Base-by-base conservation (phyloP, 1,139 yeast species). In the Magnusiomyces ingens region DNA sequence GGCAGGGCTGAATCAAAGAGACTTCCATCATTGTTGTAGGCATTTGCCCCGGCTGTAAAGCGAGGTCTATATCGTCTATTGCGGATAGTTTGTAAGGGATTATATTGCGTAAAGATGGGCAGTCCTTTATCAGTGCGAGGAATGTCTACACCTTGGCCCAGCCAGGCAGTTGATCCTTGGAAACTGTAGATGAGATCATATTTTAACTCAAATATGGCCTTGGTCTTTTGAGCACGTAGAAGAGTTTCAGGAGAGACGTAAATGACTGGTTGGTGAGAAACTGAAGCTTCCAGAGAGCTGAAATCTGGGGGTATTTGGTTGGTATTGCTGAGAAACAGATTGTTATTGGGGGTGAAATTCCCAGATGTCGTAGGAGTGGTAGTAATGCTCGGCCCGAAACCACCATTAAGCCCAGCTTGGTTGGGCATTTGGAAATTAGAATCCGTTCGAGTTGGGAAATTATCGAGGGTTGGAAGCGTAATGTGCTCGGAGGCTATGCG, bases 61-160 rank as follows among this genome's bases (percentile, higher is more conserved):
- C 38, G 18, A 2, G 45, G 12, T 21, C 22, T 17, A 12, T 13
- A 21, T 32, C 17, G 3, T 26, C 51, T 40, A 26, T 48, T 48
- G 5, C 51, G 45, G 38, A 48, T 48, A 2, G 51, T 48, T 19
- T 48, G 51, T n/a, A 48, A 17, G 13, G 51, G 51, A 37, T 48
- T 48, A 19, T 48, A 48, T 37, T 46, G 21, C 13, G 42, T 46
- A 18, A 36, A 46, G 2, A 46, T 46, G 8, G 19, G 35, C 21
- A n/a, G 12, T 8, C 35, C 32, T 10, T 26, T n/a, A 11, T 37
- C 49, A 10, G 49, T 46, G n/a, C 19, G 32, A 2, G 42, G 42
- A 6, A 26, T 26, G 17, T 46, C 49, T 40, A 40, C 43, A 17
- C 21, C 22, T 21, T 46, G 49, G 12, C 19, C 41, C 35, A 37